These are phyloP conservation scores for Metschnikowia reukaufii DNA, from an alignment of 805 yeast species.

Conservation along the genomic window DNA sequence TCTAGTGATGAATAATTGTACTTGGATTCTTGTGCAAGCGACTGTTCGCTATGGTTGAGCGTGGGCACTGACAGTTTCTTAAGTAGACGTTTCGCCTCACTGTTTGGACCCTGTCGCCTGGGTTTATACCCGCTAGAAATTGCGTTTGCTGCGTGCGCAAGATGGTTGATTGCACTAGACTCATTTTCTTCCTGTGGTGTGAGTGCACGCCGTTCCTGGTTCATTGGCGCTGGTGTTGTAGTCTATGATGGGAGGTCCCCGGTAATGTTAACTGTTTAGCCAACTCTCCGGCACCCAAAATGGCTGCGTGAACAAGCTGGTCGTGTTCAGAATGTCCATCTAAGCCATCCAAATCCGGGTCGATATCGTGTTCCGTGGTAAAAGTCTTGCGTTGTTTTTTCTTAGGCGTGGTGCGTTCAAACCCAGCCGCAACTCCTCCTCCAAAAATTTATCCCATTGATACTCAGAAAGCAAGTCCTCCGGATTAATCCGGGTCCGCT, in stretches of 20 bases:
- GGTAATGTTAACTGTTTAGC: constrained; percentile 43
- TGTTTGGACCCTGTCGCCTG: neutral
- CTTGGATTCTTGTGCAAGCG: constrained; percentile 17
- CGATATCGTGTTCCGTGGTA: constrained; percentile 26
- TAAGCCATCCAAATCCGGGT: constrained; percentile 40
- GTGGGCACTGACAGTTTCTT: constrained; percentile 8
- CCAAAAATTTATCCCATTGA: constrained; percentile 46
- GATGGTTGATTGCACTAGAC: constrained; percentile 27
- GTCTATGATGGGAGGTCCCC: constrained; percentile 1
- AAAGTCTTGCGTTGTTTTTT: constrained; percentile 14
- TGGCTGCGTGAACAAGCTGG: constrained; percentile 67
- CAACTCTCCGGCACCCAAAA: constrained; percentile 64
- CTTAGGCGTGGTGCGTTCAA: constrained; percentile 16
- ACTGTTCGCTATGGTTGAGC: neutral
- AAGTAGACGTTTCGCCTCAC: constrained; percentile 11
- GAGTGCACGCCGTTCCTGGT: constrained; percentile 5
- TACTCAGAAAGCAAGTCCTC: constrained; percentile 51
- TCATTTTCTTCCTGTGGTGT: constrained; percentile 1
- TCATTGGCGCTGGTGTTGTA: neutral
- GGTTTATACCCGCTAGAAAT: constrained; percentile 14
- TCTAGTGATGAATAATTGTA: constrained; percentile 33
- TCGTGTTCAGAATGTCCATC: constrained; percentile 51
- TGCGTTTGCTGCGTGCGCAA: constrained; percentile 32
- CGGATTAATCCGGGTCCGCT: constrained; percentile 21
- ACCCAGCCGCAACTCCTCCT: constrained; percentile 23